Evolutionary conservation across 192 early-diverging fungal species (phyloP).

Genomic region (Ambispora gerdemannii): DNA sequence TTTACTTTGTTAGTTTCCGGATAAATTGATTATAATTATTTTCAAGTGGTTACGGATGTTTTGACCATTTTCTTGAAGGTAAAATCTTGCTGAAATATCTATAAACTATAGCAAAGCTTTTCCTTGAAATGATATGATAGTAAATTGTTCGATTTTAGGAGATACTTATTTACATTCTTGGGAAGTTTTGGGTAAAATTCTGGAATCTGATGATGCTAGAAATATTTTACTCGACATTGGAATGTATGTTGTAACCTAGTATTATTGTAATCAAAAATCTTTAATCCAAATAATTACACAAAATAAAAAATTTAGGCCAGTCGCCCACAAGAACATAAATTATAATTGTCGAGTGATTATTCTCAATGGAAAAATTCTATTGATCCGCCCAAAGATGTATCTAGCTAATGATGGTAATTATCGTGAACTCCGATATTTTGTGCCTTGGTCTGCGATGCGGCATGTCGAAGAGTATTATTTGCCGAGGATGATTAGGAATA

Average conservation of each 20-base stretch:
- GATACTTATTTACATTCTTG: conserved; percentile 95
- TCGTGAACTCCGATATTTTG: conserved; percentile 94
- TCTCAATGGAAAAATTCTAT: conserved; percentile 72
- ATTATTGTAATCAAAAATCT: too few species aligned
- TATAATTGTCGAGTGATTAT: conserved; percentile 98
- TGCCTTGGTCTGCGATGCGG: conserved; percentile 69
- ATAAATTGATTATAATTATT: not conserved
- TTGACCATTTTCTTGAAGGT: conserved; percentile 97
- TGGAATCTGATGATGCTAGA: conserved; percentile 59
- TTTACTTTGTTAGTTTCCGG: not conserved
- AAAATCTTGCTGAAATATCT: not conserved
- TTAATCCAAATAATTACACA: too few species aligned
- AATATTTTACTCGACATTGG: conserved; percentile 92
- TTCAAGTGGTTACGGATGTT: conserved; percentile 90
- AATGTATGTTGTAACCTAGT: conserved; percentile 73
- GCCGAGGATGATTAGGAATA: conserved; percentile 73
- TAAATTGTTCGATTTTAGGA: conserved; percentile 39
- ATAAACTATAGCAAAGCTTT: not conserved
- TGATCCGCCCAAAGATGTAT: conserved; percentile 96
- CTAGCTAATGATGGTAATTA: conserved; percentile 99
- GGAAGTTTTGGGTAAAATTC: conserved; percentile 79
- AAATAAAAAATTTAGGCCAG: too few species aligned
- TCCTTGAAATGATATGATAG: not conserved
- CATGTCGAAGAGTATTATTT: conserved; percentile 75
- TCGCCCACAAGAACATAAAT: conserved; percentile 83